Evolutionary conservation across 169 alveolate species (phyloP).

Genomic region (Babesia ovis): DNA sequence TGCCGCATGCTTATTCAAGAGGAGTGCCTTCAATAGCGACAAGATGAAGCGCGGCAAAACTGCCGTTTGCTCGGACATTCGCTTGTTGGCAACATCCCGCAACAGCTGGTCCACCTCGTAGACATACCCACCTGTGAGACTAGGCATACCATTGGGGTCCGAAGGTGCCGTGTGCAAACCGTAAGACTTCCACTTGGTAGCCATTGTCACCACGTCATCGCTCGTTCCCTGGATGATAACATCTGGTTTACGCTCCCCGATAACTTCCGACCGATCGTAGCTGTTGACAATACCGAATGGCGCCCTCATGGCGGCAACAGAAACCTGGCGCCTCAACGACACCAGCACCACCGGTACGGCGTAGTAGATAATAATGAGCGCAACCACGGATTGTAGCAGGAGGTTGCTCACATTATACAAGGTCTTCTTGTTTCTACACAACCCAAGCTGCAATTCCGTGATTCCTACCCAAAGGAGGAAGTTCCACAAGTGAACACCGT

Average conservation of each 20-base stretch:
- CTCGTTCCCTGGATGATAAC: slow-evolving; percentile 56
- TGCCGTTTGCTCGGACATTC: background rate
- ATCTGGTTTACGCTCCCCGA: slow-evolving; percentile 29
- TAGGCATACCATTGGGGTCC: slow-evolving; percentile 14
- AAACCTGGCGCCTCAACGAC: background rate
- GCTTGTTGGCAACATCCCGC: slow-evolving; percentile 4
- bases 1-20: slow-evolving; percentile 20
- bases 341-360: slow-evolving; percentile 15
- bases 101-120: slow-evolving; percentile 51
- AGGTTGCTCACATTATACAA: slow-evolving; percentile 8
- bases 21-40: slow-evolving; percentile 15
- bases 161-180: slow-evolving; percentile 39
- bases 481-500: slow-evolving; percentile 46
- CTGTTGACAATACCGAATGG: slow-evolving; percentile 46
- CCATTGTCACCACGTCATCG: slow-evolving; percentile 32
- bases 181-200: slow-evolving; percentile 55
- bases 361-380: background rate
- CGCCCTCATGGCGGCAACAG: slow-evolving; percentile 11
- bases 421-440: slow-evolving; percentile 6
- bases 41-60: slow-evolving; percentile 25
- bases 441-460: slow-evolving; percentile 41
- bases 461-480: slow-evolving; percentile 43
- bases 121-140: slow-evolving; percentile 21
- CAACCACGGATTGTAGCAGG: slow-evolving; percentile 38
- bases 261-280: slow-evolving; percentile 27